Base-by-base conservation (phyloP, 2,329 filamentous ascomycete genomes). In the Capronia epimyces region DNA sequence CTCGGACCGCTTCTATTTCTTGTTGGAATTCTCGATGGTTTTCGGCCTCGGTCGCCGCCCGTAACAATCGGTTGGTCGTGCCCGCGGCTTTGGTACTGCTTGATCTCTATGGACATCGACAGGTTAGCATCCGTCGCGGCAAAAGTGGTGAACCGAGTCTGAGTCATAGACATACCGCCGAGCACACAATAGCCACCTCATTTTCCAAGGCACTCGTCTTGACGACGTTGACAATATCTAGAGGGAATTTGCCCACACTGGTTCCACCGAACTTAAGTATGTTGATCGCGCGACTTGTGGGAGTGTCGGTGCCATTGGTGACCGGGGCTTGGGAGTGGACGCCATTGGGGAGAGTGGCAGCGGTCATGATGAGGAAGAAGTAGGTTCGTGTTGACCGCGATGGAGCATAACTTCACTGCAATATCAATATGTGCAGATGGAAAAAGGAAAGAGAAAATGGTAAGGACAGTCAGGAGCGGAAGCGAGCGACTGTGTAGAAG, bases 51-150 rank as follows among this genome's bases (percentile, higher is more conserved):
- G 72, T 67, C 15, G 74, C 75, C 18, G 74, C 74, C 54, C 71
- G 71, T 43, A 76, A 61, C 49, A 76, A 62, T 44, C 74, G 82
- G 71, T 94, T 97, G 31, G 93, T 98, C 53, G 93, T 98, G 55
- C 93, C 93, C 62, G 94, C 89, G 48, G 84, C 81, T 74, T 98
- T 98, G 67, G 91, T 95, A 57, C 89, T 90, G 53, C 87, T 93
- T 71, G 89, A 96, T 67, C 93, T 79, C 54, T 57, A 27, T 21
- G 21, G n/a, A 37, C 5, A 12, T 37, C 3, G 34, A 15, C 15
- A 36, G n/a, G 24, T 41, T 44, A 46, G 49, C n/a, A 46, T 32
- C 6, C 15, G 22, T 21, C 9, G 32, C n/a, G n/a, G n/a, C n/a
- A n/a, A 24, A 10, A 29, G 21, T 8, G 24, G 41, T 10, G 13